Conservation (phyloP, 306 rosid species). For the Vachellia collinsii region DNA sequence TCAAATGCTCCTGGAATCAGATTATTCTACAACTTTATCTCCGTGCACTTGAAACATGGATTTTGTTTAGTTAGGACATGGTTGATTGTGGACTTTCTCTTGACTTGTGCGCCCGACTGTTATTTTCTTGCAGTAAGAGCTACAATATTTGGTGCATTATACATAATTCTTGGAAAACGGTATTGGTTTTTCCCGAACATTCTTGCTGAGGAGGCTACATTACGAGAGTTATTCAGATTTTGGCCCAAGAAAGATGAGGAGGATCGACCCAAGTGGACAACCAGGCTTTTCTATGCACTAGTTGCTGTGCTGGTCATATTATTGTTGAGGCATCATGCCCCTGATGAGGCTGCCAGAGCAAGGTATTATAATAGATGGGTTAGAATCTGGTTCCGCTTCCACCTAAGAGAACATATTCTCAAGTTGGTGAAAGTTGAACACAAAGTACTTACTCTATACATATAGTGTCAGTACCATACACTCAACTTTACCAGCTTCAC, state of each 20-base stretch:
- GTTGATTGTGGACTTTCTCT: neutral
- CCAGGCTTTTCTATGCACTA: conserved; percentile 83
- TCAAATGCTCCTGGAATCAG: neutral
- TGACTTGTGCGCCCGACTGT: neutral
- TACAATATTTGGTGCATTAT: conserved; percentile 56
- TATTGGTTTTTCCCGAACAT: conserved; percentile 78
- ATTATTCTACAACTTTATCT: neutral
- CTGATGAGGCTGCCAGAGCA: conserved; percentile 99
- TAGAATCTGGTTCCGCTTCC: conserved; percentile 12
- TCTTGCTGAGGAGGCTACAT: conserved; percentile 84
- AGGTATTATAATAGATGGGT: conserved; percentile 52
- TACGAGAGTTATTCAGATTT: conserved; percentile 91
- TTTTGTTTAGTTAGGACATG: neutral
- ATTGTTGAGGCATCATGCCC: conserved; percentile 96
- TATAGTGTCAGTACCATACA: neutral
- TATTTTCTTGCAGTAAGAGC: conserved; percentile 63
- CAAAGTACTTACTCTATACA: neutral
- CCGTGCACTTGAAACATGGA: neutral
- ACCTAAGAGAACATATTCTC: neutral
- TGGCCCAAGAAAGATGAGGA: conserved; percentile 97
- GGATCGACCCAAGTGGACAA: conserved; percentile 95
- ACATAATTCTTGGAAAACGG: conserved; percentile 62
- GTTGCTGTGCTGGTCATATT: conserved; percentile 78
- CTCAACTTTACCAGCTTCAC: neutral
- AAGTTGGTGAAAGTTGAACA: neutral